Evolutionary conservation across 805 yeast genomes (phyloP).

Genomic region (Candida maris): DNA sequence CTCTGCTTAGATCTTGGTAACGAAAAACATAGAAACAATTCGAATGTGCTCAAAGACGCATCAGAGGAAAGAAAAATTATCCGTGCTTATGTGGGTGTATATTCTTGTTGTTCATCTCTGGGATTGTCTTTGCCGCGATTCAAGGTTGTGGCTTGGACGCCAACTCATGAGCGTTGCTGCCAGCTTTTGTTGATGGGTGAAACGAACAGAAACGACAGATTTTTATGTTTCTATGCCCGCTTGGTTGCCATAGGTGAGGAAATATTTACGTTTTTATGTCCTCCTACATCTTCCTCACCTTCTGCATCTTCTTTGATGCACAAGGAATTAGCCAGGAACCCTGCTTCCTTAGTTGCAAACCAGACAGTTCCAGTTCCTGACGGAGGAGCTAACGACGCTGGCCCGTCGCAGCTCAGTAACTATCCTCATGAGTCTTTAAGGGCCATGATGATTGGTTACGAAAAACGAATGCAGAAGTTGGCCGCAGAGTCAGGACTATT

Average conservation of each 20-base stretch:
- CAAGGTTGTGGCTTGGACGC: constrained; percentile 47
- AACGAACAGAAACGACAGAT: constrained; percentile 37
- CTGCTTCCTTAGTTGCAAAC: background rate
- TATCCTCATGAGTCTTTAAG: constrained; percentile 24
- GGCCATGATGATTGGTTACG: constrained; percentile 37
- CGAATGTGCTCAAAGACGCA: constrained; percentile 25
- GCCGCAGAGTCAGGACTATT: constrained; percentile 40
- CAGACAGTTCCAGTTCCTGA: background rate
- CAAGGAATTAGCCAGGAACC: background rate
- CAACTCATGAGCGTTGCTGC: constrained; percentile 38
- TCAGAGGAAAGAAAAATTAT: constrained; percentile 35
- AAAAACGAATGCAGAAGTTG: constrained; percentile 37
- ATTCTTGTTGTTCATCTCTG: constrained; percentile 48
- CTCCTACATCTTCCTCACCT: constrained; percentile 8
- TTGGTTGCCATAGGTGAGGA: constrained; percentile 50
- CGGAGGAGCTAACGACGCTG: background rate
- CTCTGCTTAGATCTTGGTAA: constrained; percentile 48
- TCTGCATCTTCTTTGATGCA: constrained; percentile 1
- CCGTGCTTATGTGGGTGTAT: constrained; percentile 45
- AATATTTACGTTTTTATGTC: constrained; percentile 39
- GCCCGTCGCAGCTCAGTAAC: constrained; percentile 8
- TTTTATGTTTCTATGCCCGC: constrained; percentile 42
- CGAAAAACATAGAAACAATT: constrained; percentile 28
- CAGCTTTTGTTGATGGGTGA: constrained; percentile 34
- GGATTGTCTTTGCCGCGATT: constrained; percentile 50